Conservation (phyloP, 2,329 filamentous ascomycete species). For the Colletotrichum phormii region DNA sequence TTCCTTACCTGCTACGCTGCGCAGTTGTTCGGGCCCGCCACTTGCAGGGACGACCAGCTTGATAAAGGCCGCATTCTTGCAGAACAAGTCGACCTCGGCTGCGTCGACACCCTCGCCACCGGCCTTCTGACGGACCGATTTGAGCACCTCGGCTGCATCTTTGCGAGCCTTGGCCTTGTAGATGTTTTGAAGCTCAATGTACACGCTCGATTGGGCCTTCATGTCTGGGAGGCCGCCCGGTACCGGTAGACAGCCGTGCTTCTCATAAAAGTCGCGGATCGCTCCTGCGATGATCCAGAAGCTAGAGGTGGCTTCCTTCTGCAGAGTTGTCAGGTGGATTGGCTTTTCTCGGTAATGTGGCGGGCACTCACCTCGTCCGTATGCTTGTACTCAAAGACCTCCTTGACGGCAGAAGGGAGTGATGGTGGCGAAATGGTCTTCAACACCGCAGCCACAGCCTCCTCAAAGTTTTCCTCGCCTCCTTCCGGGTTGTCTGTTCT, state of each 20-base stretch:
- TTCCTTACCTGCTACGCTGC: conserved; percentile 66
- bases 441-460: conserved; percentile 87
- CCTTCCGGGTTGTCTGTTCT: conserved; percentile 83
- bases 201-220: conserved; percentile 93
- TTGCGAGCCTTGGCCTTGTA: conserved; percentile 89
- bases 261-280: conserved; percentile 79
- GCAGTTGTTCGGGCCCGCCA: conserved; percentile 58
- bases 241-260: conserved; percentile 80
- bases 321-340: conserved; percentile 37
- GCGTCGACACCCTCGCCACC: conserved; percentile 68
- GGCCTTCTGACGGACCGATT: conserved; percentile 66
- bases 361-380: conserved; percentile 64
- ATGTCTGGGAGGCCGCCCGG: conserved; percentile 94
- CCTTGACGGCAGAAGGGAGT: conserved; percentile 75
- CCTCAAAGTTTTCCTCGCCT: conserved; percentile 96
- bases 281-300: conserved; percentile 94
- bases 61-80: conserved; percentile 94
- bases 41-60: conserved; percentile 78
- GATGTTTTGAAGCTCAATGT: conserved; percentile 89
- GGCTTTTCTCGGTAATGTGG: conserved; percentile 44
- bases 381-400: conserved; percentile 79
- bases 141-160: conserved; percentile 81
- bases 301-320: conserved; percentile 63
- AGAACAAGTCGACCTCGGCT: conserved; percentile 88
- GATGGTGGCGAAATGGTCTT: conserved; percentile 82